phyloP scores from a whole-genome alignment of 805 yeast genomes.

The Starmerella bacillaris region DNA sequence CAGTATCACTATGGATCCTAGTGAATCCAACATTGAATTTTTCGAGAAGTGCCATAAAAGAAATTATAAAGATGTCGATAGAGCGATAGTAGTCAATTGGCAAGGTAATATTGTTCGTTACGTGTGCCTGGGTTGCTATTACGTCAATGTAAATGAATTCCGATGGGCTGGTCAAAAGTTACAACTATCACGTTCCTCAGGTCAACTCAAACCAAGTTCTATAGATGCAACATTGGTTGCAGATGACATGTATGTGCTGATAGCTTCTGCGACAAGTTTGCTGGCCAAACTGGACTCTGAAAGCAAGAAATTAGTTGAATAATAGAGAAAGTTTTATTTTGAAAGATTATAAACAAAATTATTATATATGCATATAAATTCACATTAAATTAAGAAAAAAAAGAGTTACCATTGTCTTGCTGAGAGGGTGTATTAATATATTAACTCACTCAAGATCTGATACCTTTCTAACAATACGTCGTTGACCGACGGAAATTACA shows the following conservation, averaged over 20 bases:
- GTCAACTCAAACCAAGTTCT: slow-evolving; percentile 24
- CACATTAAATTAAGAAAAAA: no score
- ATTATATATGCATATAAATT: no score
- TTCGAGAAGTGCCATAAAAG: slow-evolving; percentile 24
- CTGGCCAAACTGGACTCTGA: no score
- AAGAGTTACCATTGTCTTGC: no score
- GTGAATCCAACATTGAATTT: slow-evolving; percentile 23
- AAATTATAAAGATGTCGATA: slow-evolving; percentile 22
- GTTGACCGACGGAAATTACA: slow-evolving; percentile 10
- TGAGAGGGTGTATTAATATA: no score
- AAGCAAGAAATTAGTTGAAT: no score
- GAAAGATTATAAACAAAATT: no score
- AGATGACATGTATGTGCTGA: neutral
- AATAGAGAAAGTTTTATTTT: no score
- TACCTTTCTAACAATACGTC: slow-evolving; percentile 9
- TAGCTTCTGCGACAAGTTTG: no score
- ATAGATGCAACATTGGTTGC: neutral
- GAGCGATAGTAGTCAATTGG: slow-evolving; percentile 26
- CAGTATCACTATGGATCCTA: slow-evolving; percentile 19
- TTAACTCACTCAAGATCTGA: neutral
- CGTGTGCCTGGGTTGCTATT: slow-evolving; percentile 28
- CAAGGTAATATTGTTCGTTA: slow-evolving; percentile 28
- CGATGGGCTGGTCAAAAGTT: slow-evolving; percentile 23
- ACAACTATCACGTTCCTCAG: slow-evolving; percentile 30
- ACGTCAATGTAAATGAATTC: slow-evolving; percentile 31